A percentile compares a stretch with the other conserved stretches of the same genome.
Conservation (phyloP, 2,329 filamentous ascomycete species). For the Myriosclerotinia scirpicola region DNA sequence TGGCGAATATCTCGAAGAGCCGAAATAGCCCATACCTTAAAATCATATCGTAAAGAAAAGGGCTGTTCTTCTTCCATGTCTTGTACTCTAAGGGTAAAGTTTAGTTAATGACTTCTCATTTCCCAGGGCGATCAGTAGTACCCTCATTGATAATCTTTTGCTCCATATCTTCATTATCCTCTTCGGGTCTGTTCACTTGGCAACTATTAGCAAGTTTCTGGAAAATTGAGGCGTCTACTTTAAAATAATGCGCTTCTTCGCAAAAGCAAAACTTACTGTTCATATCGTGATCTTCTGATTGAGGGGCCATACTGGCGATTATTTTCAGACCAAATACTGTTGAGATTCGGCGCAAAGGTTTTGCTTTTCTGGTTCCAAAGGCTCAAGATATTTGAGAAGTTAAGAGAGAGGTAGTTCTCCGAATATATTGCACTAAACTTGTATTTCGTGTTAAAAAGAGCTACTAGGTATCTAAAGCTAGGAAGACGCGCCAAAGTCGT, state of each 20-base stretch:
- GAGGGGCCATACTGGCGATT: conserved; percentile 47
- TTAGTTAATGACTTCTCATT: conserved; percentile 9
- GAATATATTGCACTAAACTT: conserved; percentile 11
- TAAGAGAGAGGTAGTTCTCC: neutral
- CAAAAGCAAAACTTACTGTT: conserved; percentile 44
- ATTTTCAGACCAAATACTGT: neutral
- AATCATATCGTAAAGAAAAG: conserved; percentile 98
- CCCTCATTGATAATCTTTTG: conserved; percentile 95
- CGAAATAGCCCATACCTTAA: conserved; percentile 58
- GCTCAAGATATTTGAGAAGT: neutral
- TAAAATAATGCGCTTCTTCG: neutral
- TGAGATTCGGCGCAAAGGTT: neutral
- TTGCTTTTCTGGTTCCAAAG: neutral
- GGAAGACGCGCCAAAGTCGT: conserved; percentile 22
- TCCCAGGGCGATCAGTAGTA: conserved; percentile 41
- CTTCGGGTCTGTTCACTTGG: conserved; percentile 50
- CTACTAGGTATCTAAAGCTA: neutral
- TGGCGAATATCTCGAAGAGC: conserved; percentile 11
- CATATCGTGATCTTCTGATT: conserved; percentile 48
- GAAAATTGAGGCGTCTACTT: neutral
- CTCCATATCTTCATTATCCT: conserved; percentile 70
- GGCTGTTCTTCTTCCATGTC: conserved; percentile 99
- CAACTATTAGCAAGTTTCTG: conserved; percentile 41
- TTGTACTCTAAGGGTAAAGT: conserved; percentile 74
- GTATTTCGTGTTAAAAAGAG: conserved; percentile 14